phyloP scores from a whole-genome alignment of 331 rosid species.

The Quercus tomentella region DNA sequence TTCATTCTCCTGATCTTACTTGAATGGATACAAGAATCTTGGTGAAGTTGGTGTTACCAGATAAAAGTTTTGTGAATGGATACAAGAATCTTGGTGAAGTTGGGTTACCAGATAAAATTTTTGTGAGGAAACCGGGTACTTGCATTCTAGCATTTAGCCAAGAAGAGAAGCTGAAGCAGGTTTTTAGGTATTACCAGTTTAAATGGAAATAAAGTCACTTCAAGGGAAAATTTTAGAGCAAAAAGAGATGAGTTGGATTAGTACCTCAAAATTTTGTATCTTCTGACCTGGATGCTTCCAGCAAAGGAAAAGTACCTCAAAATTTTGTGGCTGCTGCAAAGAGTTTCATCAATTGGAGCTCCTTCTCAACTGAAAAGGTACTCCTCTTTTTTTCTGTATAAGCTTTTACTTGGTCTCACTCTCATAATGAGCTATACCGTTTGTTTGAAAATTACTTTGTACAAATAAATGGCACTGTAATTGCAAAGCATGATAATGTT shows the following conservation, averaged over 20 bases:
- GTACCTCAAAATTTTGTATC: background rate
- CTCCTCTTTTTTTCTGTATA: background rate
- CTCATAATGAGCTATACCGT: background rate
- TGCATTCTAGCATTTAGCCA: background rate
- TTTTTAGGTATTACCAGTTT: background rate
- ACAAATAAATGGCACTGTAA: background rate
- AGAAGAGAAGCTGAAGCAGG: background rate
- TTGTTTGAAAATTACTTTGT: background rate
- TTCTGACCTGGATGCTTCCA: background rate
- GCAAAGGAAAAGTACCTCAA: background rate
- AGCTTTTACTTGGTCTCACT: background rate
- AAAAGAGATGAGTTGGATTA: background rate
- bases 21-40: background rate
- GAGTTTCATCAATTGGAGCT: background rate
- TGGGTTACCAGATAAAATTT: background rate
- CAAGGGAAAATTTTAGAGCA: background rate
- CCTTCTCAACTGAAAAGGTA: background rate
- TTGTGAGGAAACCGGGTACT: background rate
- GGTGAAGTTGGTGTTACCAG: background rate
- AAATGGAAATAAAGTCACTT: background rate
- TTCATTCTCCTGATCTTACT: background rate
- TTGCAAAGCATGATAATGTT: background rate
- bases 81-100: background rate
- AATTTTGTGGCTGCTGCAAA: background rate
- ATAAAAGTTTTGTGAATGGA: background rate